phyloP scores from a whole-genome alignment of 805 yeast genomes.

The Candida ovalis region DNA sequence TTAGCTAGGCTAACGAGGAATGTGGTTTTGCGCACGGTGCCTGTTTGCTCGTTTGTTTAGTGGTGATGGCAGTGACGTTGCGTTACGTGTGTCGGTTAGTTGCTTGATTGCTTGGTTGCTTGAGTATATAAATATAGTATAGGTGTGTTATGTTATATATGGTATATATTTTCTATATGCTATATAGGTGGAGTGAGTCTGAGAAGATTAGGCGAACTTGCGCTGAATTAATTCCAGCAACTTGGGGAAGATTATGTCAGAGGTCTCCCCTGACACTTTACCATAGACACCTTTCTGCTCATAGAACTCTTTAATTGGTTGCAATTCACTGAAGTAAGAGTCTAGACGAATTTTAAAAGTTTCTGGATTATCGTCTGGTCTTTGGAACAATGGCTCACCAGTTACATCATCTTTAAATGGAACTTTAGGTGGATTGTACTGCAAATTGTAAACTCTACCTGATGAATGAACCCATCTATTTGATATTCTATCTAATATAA shows the following conservation, averaged over 20 bases:
- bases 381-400: slow-evolving; percentile 76
- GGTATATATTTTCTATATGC: background rate
- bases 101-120: too few relatives aligned
- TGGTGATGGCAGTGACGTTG: too few relatives aligned
- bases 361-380: slow-evolving; percentile 79
- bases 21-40: too few relatives aligned
- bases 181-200: too few relatives aligned
- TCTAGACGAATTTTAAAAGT: slow-evolving; percentile 67
- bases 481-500: slow-evolving; percentile 75
- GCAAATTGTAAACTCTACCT: slow-evolving; percentile 81
- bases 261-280: slow-evolving; percentile 69
- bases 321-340: slow-evolving; percentile 53
- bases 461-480: slow-evolving; percentile 87
- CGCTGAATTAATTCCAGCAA: slow-evolving; percentile 38
- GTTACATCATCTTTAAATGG: slow-evolving; percentile 84
- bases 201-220: slow-evolving; percentile 27
- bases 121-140: too few relatives aligned
- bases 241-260: slow-evolving; percentile 81
- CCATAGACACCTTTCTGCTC: slow-evolving; percentile 42
- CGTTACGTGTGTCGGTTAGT: too few relatives aligned
- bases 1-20: too few relatives aligned
- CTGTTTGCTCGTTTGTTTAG: too few relatives aligned
- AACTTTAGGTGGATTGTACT: slow-evolving; percentile 84
- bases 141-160: background rate
- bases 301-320: slow-evolving; percentile 67